Percentiles rank a stretch among this genome's conserved stretches.
Conservation (phyloP, 257 asterid genomes). For the Capsicum pubescens region DNA sequence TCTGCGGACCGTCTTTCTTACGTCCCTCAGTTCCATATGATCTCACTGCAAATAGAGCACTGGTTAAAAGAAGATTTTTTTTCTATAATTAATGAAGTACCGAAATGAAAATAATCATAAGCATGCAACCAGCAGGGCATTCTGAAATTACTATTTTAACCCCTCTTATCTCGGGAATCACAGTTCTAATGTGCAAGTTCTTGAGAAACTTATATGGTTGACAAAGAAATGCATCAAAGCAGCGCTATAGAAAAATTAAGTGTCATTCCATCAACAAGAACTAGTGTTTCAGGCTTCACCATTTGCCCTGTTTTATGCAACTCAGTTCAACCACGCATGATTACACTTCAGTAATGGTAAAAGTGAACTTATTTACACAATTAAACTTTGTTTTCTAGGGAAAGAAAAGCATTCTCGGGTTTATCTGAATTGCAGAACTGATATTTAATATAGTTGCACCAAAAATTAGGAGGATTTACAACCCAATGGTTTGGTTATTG, state of each 20-base stretch:
- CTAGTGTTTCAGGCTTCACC: neutral
- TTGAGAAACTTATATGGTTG: neutral
- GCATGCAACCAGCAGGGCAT: neutral
- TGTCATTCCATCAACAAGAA: neutral
- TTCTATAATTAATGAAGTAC: neutral
- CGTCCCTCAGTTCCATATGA: conserved; percentile 90
- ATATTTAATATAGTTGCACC: neutral
- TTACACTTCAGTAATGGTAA: conserved; percentile 6
- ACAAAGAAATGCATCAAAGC: neutral
- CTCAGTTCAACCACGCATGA: neutral
- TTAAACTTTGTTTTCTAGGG: conserved; percentile 3
- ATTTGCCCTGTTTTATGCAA: conserved; percentile 15
- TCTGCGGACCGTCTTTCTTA: conserved; percentile 66
- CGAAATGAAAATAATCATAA: neutral
- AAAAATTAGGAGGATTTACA: conserved; percentile 9
- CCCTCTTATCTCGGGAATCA: conserved; percentile 13
- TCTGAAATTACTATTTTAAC: neutral
- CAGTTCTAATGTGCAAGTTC: neutral
- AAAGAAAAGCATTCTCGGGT: neutral
- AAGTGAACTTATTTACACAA: neutral
- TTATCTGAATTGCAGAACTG: neutral
- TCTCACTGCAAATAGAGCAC: conserved; percentile 58
- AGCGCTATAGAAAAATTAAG: neutral
- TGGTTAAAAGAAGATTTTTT: neutral
- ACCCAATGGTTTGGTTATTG: neutral